Conservation (phyloP, 2,329 filamentous ascomycete species). For the Venturia carpophila region DNA sequence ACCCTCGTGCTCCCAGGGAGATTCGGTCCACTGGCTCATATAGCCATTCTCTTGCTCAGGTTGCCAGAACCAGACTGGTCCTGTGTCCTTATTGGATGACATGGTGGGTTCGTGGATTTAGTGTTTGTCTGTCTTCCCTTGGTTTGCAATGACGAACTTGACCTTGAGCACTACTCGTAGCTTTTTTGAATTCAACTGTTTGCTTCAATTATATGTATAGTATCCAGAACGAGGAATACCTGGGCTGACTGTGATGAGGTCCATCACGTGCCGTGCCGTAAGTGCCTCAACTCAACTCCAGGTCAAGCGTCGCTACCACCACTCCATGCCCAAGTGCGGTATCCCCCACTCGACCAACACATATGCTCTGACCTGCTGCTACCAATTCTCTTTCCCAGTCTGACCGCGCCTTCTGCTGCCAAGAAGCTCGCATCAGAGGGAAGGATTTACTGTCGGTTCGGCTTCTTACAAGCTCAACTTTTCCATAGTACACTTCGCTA, state of each 20-base stretch:
- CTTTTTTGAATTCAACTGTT: too few species aligned
- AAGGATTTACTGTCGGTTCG: conserved; percentile 18
- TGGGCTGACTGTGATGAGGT: too few species aligned
- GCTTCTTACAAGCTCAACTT: conserved; percentile 14
- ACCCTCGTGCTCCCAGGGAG: conserved; percentile 39
- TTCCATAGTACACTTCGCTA: not conserved
- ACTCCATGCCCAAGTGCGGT: not conserved
- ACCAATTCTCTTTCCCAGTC: not conserved
- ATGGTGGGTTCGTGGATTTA: not conserved
- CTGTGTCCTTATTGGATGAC: not conserved
- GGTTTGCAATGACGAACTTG: too few species aligned
- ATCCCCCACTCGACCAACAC: not conserved
- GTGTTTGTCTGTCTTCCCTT: too few species aligned
- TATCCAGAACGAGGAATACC: too few species aligned
- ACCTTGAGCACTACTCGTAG: too few species aligned
- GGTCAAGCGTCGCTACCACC: not conserved
- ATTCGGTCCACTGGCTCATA: conserved; percentile 56
- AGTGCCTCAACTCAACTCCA: too few species aligned
- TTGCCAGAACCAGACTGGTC: conserved; percentile 31
- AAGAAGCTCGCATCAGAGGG: not conserved
- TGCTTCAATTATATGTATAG: too few species aligned
- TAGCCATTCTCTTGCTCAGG: conserved; percentile 43
- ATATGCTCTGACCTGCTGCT: not conserved
- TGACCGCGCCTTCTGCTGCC: not conserved
- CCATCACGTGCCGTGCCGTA: not conserved